Base-by-base conservation (phyloP, 345 rosid genomes). In the Leavenworthia alabamica region DNA sequence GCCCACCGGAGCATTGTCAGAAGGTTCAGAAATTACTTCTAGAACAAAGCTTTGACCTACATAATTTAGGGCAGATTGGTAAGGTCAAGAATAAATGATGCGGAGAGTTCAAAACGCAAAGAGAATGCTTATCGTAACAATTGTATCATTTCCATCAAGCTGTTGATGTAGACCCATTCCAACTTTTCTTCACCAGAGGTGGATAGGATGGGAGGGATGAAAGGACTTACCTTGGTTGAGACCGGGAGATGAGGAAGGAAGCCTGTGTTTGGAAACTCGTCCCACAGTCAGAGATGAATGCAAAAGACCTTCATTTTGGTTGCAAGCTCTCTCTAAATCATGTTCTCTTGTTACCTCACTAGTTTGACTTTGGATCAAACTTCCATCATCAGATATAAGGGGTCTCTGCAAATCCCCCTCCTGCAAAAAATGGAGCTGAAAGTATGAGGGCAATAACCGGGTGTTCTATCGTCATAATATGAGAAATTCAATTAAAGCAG, bases 321-420 rank as follows among this genome's bases (percentile, higher is more conserved):
- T 68, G 64, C 74, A 81, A 33, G 89, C 77, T 70, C 86, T 90
- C 76, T 89, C 97, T 8, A 81, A 49, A 72, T 85, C 96, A 78
- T 67, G 80, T 54, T 46, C 81, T 69, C 86, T 83, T 6, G 73
- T 45, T 7, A 74, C 67, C 59, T 83, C 89, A 78, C 75, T 74
- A 74, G 71, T 73, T 75, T 80, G 82, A 13, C 75, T 81, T 40
- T 17, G 77, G 55, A 66, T 56, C 56, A 63, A 26, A 39, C 72
- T 74, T 5, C 36, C 86, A 49, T 68, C 72, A 70, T 84, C 85
- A 9, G 85, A 68, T 24, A 89, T 65, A 67, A 93, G 92, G 19
- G 94, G 92, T 67, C 90, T 77, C 62, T 85, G 91, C 63, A 87
- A 73, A 39, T 84, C 96, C 37, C 71, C 86, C 13, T 54, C 75